Conservation (phyloP, 2,329 filamentous ascomycete species). For the Colletotrichum aenigma region DNA sequence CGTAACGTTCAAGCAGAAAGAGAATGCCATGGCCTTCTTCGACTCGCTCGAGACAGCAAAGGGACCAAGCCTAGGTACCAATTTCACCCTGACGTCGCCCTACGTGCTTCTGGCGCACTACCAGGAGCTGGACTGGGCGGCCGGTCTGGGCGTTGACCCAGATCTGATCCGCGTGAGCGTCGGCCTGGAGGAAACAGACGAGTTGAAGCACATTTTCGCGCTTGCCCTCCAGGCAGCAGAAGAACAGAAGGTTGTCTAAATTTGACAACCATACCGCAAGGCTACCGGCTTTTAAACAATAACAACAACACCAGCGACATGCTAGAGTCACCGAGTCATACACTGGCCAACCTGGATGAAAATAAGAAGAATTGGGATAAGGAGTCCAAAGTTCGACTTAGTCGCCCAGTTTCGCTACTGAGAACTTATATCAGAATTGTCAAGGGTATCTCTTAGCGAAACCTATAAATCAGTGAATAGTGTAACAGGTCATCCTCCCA, state of each 20-base stretch:
- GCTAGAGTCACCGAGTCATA: background rate
- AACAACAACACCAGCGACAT: background rate
- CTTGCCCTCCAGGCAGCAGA: slow-evolving; percentile 70
- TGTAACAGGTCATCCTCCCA: background rate
- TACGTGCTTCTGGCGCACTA: slow-evolving; percentile 95
- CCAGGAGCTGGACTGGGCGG: slow-evolving; percentile 88
- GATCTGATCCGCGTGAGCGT: slow-evolving; percentile 87
- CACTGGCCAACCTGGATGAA: background rate
- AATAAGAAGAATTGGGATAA: background rate
- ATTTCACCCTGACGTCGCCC: slow-evolving; percentile 91
- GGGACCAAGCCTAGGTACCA: slow-evolving; percentile 92
- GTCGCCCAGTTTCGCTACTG: background rate
- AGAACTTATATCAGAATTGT: background rate
- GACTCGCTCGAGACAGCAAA: slow-evolving; percentile 88
- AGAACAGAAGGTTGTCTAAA: background rate
- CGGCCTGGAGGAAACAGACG: slow-evolving; percentile 78
- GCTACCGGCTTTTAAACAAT: background rate
- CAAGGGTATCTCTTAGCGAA: slow-evolving; percentile 13
- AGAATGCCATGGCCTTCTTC: slow-evolving; percentile 81
- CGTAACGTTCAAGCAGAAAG: slow-evolving; percentile 74
- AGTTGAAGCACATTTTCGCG: slow-evolving; percentile 68
- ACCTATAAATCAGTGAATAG: background rate
- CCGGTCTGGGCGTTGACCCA: slow-evolving; percentile 78
- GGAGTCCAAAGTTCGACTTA: background rate
- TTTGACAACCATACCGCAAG: background rate